These are phyloP conservation scores for Boechera retrofracta DNA, from an alignment of 345 rosid species.

Conservation along the genomic window DNA sequence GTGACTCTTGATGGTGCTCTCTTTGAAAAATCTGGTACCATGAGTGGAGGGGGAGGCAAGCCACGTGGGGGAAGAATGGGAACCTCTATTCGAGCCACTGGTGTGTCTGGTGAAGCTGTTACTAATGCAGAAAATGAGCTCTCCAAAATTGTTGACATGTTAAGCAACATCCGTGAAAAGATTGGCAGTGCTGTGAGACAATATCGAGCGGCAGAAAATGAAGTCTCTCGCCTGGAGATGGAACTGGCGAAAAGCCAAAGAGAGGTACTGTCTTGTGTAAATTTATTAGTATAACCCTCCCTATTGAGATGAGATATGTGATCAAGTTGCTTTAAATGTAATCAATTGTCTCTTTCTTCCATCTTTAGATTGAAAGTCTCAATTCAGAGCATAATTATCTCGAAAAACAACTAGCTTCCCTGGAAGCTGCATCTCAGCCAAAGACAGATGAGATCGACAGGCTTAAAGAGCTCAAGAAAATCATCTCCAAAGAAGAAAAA, in stretches of 20 bases:
- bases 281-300: neutral
- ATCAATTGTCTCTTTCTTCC: constrained; percentile 24
- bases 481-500: constrained; percentile 64
- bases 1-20: constrained; percentile 97
- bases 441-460: constrained; percentile 72
- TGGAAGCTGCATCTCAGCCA: constrained; percentile 83
- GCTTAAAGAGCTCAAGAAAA: constrained; percentile 67
- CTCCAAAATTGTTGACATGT: constrained; percentile 55
- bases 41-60: constrained; percentile 98
- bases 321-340: constrained; percentile 24
- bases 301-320: constrained; percentile 22
- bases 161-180: constrained; percentile 62
- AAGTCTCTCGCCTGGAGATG: constrained; percentile 68
- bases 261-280: constrained; percentile 58
- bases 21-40: constrained; percentile 95
- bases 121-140: constrained; percentile 78
- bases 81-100: constrained; percentile 78
- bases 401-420: constrained; percentile 74
- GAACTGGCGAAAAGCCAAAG: constrained; percentile 86
- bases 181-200: constrained; percentile 68
- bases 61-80: constrained; percentile 99
- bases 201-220: constrained; percentile 72
- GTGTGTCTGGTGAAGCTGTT: constrained; percentile 76
- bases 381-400: constrained; percentile 71
- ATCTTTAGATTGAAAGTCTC: constrained; percentile 76